These are phyloP conservation scores for Cystofilobasidium ferigula DNA, from an alignment of 768 basidiomycete species.

Conservation along the genomic window DNA sequence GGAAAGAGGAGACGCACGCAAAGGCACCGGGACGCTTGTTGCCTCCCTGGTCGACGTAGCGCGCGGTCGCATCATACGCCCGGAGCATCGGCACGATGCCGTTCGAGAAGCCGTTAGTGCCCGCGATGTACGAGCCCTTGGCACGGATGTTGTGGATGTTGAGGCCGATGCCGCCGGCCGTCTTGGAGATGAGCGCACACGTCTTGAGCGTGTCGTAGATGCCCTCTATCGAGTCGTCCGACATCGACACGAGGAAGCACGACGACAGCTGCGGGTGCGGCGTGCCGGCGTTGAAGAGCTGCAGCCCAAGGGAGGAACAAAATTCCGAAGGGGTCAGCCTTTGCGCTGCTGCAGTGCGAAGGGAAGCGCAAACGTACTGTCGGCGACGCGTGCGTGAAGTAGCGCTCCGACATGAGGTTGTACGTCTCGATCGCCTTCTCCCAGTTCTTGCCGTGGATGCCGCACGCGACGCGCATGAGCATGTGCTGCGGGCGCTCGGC, in stretches of 20 bases:
- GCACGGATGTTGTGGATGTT: slow-evolving; percentile 94
- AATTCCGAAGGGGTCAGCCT: background rate
- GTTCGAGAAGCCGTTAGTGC: slow-evolving; percentile 97
- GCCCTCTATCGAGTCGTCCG: slow-evolving; percentile 96
- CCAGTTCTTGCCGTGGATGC: slow-evolving; percentile 82
- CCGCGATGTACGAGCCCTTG: slow-evolving; percentile 95
- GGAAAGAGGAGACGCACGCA: slow-evolving; percentile 40
- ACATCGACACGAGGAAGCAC: slow-evolving; percentile 97
- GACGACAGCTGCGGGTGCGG: slow-evolving; percentile 86
- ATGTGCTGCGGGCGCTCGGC: slow-evolving; percentile 97
- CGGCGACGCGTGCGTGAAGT: slow-evolving; percentile 96
- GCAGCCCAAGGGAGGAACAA: background rate
- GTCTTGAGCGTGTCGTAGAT: slow-evolving; percentile 98
- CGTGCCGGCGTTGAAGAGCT: slow-evolving; percentile 92
- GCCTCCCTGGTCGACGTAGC: slow-evolving; percentile 97
- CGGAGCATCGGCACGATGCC: slow-evolving; percentile 99
- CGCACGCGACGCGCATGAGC: slow-evolving; percentile 98
- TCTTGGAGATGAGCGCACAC: slow-evolving; percentile 99
- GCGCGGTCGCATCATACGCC: slow-evolving; percentile 92
- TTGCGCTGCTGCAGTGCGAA: background rate
- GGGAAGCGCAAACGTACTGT: slow-evolving; percentile 39
- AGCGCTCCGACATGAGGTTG: slow-evolving; percentile 92
- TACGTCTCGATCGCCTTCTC: slow-evolving; percentile 77
- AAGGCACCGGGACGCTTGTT: slow-evolving; percentile 99
- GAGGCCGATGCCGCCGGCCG: slow-evolving; percentile 93